Conservation (phyloP, 192 early-diverging fungal species). For the Cetraspora pellucida region DNA sequence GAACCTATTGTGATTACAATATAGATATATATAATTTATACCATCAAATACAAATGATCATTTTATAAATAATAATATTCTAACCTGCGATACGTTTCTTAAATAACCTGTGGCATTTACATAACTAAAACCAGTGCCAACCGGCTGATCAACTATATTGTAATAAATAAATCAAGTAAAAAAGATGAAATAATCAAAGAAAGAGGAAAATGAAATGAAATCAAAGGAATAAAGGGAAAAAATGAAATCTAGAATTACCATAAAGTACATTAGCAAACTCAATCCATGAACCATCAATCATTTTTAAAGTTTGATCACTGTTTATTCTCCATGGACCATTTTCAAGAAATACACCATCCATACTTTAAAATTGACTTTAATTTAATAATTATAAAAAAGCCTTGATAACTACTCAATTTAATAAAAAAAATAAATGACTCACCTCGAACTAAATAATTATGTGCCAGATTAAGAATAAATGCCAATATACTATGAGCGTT, state of each 20-base stretch:
- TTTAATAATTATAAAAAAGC: neutral
- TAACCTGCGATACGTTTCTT: constrained; percentile 51
- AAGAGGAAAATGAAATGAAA: neutral
- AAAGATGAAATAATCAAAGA: neutral
- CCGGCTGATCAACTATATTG: constrained; percentile 62
- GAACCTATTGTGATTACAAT: constrained; percentile 37
- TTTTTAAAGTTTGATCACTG: constrained; percentile 41
- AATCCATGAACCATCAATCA: constrained; percentile 58
- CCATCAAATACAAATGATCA: constrained; percentile 15
- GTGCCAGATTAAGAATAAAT: neutral
- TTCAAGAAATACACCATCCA: constrained; percentile 69
- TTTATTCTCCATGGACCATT: constrained; percentile 58
- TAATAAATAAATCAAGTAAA: neutral
- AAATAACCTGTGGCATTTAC: constrained; percentile 41
- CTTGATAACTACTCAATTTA: neutral
- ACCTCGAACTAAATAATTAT: constrained; percentile 19
- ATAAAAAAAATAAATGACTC: neutral
- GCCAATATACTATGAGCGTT: neutral
- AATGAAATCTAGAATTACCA: constrained; percentile 40
- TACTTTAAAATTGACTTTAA: constrained; percentile 39
- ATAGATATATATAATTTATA: neutral
- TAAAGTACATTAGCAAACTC: constrained; percentile 62
- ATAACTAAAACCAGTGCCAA: constrained; percentile 66
- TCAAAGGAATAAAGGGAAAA: neutral
- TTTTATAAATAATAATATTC: constrained; percentile 23